phyloP scores from a whole-genome alignment of 2,329 filamentous ascomycete species.

The Colletotrichum orbiculare region DNA sequence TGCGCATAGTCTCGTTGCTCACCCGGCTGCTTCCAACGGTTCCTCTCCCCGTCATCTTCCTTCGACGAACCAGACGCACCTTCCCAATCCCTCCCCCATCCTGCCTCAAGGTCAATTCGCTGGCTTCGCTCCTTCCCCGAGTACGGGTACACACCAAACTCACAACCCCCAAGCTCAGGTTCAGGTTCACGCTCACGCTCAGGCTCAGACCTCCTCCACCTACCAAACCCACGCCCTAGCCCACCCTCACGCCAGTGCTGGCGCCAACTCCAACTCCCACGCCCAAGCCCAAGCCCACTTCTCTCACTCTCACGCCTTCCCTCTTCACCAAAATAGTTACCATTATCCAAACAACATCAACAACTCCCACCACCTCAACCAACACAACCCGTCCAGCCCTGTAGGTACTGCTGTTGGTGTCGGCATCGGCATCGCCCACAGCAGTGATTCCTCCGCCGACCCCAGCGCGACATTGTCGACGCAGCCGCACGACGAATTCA shows the following conservation, averaged over 20 bases:
- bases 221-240: slow-evolving; percentile 12
- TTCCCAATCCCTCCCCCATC: slow-evolving; percentile 59
- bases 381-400: slow-evolving; percentile 36
- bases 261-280: slow-evolving; percentile 27
- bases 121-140: slow-evolving; percentile 34
- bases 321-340: slow-evolving; percentile 51
- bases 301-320: slow-evolving; percentile 76
- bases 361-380: slow-evolving; percentile 37
- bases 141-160: slow-evolving; percentile 3
- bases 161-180: neutral
- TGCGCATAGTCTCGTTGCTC: slow-evolving; percentile 15
- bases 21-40: slow-evolving; percentile 51
- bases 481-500: slow-evolving; percentile 64
- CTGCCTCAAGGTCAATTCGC: slow-evolving; percentile 59
- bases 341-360: slow-evolving; percentile 29
- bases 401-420: slow-evolving; percentile 39
- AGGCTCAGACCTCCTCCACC: slow-evolving; percentile 21
- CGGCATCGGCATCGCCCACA: slow-evolving; percentile 27
- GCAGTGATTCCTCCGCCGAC: slow-evolving; percentile 46
- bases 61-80: slow-evolving; percentile 46
- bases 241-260: slow-evolving; percentile 15
- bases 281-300: slow-evolving; percentile 36
- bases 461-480: slow-evolving; percentile 46
- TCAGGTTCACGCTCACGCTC: neutral
- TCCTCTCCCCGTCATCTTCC: slow-evolving; percentile 60